These are phyloP conservation scores for Candida verbasci DNA, from an alignment of 805 yeast genomes.

Conservation along the genomic window DNA sequence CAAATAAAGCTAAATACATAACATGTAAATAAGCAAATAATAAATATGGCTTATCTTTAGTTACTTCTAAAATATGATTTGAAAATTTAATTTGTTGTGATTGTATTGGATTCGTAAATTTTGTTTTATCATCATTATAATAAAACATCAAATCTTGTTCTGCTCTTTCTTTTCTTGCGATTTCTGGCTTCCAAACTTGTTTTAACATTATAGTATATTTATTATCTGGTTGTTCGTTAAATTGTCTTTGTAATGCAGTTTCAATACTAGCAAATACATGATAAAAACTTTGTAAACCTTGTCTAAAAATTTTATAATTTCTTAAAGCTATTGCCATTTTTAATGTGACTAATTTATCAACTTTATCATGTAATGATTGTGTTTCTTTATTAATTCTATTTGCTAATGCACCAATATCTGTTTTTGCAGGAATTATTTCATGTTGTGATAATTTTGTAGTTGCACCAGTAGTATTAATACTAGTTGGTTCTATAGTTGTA, in stretches of 20 bases:
- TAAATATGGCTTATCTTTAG: constrained; percentile 62
- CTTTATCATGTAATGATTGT: constrained; percentile 58
- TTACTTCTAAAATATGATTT: constrained; percentile 52
- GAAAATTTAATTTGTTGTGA: constrained; percentile 59
- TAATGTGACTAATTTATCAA: constrained; percentile 63
- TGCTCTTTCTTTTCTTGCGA: constrained; percentile 56
- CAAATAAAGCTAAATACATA: constrained; percentile 78
- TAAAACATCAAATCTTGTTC: constrained; percentile 63
- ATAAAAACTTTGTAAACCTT: constrained; percentile 71
- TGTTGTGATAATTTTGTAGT: constrained; percentile 31
- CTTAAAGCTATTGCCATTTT: constrained; percentile 72
- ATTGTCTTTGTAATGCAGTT: constrained; percentile 42
- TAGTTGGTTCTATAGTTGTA: constrained; percentile 1
- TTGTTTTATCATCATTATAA: constrained; percentile 51
- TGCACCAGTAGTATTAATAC: constrained; percentile 11
- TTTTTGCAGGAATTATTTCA: constrained; percentile 69
- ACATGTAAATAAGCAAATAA: constrained; percentile 81
- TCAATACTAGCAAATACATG: constrained; percentile 68
- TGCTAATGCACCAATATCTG: constrained; percentile 79
- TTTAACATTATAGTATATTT: constrained; percentile 46
- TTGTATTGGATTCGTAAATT: constrained; percentile 56
- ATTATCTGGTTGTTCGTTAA: constrained; percentile 24
- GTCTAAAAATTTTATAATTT: constrained; percentile 73
- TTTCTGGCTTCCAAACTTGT: constrained; percentile 65
- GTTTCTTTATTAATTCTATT: constrained; percentile 77